phyloP scores from a whole-genome alignment of 2,329 filamentous ascomycete genomes.

The Ustulina deusta region DNA sequence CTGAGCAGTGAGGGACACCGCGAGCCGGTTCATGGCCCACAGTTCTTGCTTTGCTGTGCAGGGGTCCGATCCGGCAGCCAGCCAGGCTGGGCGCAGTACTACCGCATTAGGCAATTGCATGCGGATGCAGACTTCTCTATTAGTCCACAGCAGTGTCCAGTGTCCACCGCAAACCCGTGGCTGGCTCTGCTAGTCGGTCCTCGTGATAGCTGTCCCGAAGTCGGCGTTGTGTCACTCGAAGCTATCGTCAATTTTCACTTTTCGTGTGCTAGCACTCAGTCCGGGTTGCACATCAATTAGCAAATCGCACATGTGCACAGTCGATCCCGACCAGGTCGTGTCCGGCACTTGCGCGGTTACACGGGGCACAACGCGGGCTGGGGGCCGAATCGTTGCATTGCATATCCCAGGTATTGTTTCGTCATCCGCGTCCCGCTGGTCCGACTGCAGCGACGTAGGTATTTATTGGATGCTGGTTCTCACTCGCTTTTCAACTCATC shows the following conservation, averaged over 20 bases:
- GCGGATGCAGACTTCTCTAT: conserved; percentile 32
- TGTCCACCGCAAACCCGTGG: not conserved
- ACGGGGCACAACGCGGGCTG: conserved; percentile 20
- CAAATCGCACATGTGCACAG: conserved; percentile 18
- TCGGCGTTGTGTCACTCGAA: conserved; percentile 25
- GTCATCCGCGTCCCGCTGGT: not conserved
- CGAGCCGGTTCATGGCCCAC: conserved; percentile 23
- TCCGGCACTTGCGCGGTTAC: conserved; percentile 31
- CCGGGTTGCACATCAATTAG: conserved; percentile 21
- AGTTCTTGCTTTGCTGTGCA: not conserved
- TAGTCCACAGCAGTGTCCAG: conserved; percentile 24
- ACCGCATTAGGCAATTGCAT: conserved; percentile 35
- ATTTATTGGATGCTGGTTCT: not conserved
- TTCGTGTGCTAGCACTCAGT: conserved; percentile 8
- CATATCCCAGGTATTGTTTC: conserved; percentile 11
- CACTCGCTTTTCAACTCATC: not conserved
- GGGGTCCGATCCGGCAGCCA: not conserved
- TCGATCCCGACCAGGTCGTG: not conserved
- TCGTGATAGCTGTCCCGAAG: conserved; percentile 31
- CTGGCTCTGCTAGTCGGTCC: not conserved
- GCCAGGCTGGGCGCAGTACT: not conserved
- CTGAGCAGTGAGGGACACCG: not conserved
- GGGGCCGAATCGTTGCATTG: conserved; percentile 32
- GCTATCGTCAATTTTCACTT: conserved; percentile 1
- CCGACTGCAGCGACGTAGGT: not conserved